Evolutionary conservation across 2,329 filamentous ascomycete species (phyloP).

Genomic region (Lecanicillium sp.): DNA sequence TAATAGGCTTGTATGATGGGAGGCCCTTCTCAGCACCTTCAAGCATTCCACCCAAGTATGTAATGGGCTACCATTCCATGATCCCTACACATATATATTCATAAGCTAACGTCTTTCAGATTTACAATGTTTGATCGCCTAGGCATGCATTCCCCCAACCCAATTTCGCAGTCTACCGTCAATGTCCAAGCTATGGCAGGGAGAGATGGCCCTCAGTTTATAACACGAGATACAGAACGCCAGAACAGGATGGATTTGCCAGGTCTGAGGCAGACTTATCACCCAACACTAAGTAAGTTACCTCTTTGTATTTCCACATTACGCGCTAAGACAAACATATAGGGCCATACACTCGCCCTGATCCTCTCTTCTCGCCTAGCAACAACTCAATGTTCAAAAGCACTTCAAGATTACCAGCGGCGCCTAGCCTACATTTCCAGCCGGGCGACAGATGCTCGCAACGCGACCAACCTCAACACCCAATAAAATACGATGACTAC

Average conservation of each 20-base stretch:
- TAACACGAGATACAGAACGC: no score
- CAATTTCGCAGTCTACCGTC: constrained; percentile 4
- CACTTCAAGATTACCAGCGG: constrained; percentile 3
- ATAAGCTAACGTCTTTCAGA: no score
- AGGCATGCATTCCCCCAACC: constrained; percentile 2
- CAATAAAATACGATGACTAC: constrained; percentile 6
- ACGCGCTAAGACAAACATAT: background rate
- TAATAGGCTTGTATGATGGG: no score
- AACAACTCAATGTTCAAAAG: constrained; percentile 2
- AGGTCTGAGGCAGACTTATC: constrained; percentile 2
- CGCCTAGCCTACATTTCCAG: constrained; percentile 6
- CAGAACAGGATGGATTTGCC: constrained; percentile 1
- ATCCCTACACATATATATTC: no score
- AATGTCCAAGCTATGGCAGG: background rate
- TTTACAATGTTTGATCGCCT: background rate
- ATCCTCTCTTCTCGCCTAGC: background rate
- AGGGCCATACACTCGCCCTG: background rate
- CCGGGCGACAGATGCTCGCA: constrained; percentile 1
- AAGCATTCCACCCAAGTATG: no score
- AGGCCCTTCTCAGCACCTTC: no score
- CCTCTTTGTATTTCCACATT: background rate
- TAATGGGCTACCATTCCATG: no score
- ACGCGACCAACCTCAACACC: constrained; percentile 1
- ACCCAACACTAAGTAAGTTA: constrained; percentile 1
- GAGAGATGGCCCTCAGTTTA: background rate